Conservation (phyloP, 495 filamentous ascomycete species). For the Penicillium subrubescens region DNA sequence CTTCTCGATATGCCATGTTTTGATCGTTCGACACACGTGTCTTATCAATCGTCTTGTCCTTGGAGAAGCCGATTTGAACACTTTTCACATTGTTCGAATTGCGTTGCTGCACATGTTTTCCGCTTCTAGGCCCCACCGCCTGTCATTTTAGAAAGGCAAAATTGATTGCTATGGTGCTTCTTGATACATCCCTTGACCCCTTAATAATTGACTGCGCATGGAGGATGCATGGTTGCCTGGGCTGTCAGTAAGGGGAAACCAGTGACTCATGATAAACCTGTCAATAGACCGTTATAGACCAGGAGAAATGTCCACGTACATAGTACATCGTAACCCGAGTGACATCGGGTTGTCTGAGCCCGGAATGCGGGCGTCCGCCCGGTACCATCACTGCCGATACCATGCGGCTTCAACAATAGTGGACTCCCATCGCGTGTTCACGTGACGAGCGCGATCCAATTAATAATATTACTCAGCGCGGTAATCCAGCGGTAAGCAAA, state of each 20-base stretch:
- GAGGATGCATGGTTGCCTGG: neutral
- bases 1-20: constrained; percentile 17
- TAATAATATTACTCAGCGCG: constrained; percentile 18
- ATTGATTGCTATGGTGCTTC: constrained; percentile 19
- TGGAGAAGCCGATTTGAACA: constrained; percentile 11
- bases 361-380: constrained; percentile 24
- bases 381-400: constrained; percentile 14
- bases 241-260: neutral
- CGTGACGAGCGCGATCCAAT: constrained; percentile 24
- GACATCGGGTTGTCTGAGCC: constrained; percentile 22
- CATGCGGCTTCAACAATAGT: constrained; percentile 5
- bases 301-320: neutral
- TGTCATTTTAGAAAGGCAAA: constrained; percentile 19
- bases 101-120: constrained; percentile 20
- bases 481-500: constrained; percentile 12
- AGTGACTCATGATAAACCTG: neutral
- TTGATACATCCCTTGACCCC: constrained; percentile 3
- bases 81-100: constrained; percentile 8
- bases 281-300: neutral
- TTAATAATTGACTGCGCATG: neutral
- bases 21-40: constrained; percentile 5
- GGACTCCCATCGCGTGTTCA: constrained; percentile 21
- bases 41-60: neutral
- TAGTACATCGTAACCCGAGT: neutral
- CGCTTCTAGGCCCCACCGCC: constrained; percentile 12